Evolutionary conservation across 1,139 yeast genomes (phyloP).

Genomic region (Kodamaea ohmeri): DNA sequence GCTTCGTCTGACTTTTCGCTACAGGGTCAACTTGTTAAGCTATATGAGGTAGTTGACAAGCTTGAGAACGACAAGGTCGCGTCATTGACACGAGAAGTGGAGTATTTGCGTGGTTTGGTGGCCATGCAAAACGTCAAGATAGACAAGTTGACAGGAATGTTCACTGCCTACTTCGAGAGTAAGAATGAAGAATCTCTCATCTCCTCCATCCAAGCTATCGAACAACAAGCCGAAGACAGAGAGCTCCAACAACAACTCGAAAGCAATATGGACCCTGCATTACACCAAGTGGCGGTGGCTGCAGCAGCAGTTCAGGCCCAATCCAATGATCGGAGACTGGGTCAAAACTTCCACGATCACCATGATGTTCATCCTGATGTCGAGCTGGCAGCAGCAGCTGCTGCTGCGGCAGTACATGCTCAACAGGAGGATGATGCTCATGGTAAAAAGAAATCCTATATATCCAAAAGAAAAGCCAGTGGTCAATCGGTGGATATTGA

Average conservation of each 20-base stretch:
- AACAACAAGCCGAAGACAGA: constrained; percentile 15
- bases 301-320: constrained; percentile 34
- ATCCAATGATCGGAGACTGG: constrained; percentile 12
- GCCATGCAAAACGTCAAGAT: constrained; percentile 40
- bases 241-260: constrained; percentile 23
- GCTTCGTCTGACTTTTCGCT: constrained; percentile 7
- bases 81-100: constrained; percentile 31
- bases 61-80: constrained; percentile 23
- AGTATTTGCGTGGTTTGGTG: constrained; percentile 36
- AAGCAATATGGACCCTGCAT: constrained; percentile 39
- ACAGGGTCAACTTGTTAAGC: constrained; percentile 15
- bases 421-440: constrained; percentile 10
- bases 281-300: constrained; percentile 41
- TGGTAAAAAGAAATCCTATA: constrained; percentile 13
- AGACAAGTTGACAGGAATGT: constrained; percentile 36
- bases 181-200: constrained; percentile 33
- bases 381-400: constrained; percentile 11
- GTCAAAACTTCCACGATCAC: constrained; percentile 7
- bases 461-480: constrained; percentile 13
- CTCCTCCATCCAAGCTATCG: constrained; percentile 27
- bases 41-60: constrained; percentile 18
- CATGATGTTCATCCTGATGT: constrained; percentile 11
- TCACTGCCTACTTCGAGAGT: constrained; percentile 34
- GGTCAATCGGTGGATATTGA: constrained; percentile 11
- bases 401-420: constrained; percentile 12